phyloP scores from a whole-genome alignment of 1,284 basidiomycete species.

The Trichosporon ovoides region DNA sequence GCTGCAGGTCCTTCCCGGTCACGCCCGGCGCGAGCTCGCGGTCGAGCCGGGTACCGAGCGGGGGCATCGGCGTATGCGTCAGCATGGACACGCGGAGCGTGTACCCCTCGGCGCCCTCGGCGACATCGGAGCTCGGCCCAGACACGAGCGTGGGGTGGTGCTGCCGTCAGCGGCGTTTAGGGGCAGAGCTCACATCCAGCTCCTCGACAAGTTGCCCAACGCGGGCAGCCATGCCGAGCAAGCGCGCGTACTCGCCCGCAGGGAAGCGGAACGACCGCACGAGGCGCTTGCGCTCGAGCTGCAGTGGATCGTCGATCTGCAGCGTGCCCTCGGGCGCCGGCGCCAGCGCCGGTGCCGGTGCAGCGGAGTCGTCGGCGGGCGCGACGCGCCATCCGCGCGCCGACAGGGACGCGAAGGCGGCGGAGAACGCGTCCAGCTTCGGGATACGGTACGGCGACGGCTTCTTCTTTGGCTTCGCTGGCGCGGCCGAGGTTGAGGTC shows the following conservation, averaged over 20 bases:
- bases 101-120: slow-evolving; percentile 18
- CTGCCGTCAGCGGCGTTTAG: slow-evolving; percentile 16
- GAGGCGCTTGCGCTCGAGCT: neutral
- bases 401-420: slow-evolving; percentile 34
- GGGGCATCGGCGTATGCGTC: slow-evolving; percentile 42
- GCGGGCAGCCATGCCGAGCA: neutral
- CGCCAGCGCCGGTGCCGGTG: too few species aligned
- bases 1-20: slow-evolving; percentile 36
- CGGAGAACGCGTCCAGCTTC: slow-evolving; percentile 25
- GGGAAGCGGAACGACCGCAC: neutral
- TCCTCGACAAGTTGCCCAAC: neutral
- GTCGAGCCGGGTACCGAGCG: slow-evolving; percentile 16
- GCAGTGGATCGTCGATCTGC: neutral
- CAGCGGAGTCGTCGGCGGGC: slow-evolving; percentile 2
- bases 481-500: neutral
- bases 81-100: slow-evolving; percentile 35
- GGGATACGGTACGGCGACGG: slow-evolving; percentile 40
- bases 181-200: neutral
- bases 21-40: slow-evolving; percentile 35
- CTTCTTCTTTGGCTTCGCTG: slow-evolving; percentile 1
- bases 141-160: slow-evolving; percentile 40
- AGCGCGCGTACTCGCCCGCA: neutral
- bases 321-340: neutral
- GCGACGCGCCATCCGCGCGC: slow-evolving; percentile 36
- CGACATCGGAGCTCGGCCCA: slow-evolving; percentile 21